Percentiles rank a stretch among this genome's conserved stretches.
Evolutionary conservation across 352 stramenopile genomes (phyloP).

Genomic region (Nothophytophthora sp.): DNA sequence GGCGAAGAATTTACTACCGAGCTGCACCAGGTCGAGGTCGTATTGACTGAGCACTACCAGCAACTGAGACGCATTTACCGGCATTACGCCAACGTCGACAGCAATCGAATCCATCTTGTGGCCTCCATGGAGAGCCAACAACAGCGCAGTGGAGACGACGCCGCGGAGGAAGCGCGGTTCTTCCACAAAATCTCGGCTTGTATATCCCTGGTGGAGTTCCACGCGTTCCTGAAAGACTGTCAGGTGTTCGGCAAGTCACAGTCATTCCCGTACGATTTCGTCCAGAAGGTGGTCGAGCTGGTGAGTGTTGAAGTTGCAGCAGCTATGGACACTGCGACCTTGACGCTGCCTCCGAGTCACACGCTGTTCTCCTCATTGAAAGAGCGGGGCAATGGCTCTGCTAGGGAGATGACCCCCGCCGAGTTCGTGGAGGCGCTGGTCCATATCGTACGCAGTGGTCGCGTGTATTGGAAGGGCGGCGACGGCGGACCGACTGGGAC

Average conservation of each 20-base stretch:
- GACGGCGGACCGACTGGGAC: background rate
- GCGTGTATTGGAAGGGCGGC: slow-evolving; percentile 20
- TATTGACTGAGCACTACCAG: slow-evolving; percentile 48
- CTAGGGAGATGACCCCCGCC: slow-evolving; percentile 55
- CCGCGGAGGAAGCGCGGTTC: slow-evolving; percentile 51
- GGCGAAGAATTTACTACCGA: slow-evolving; percentile 27
- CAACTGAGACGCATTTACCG: slow-evolving; percentile 50
- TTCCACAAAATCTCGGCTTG: slow-evolving; percentile 66
- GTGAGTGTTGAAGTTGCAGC: slow-evolving; percentile 44
- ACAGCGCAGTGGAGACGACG: slow-evolving; percentile 2
- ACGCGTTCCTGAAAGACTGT: slow-evolving; percentile 68
- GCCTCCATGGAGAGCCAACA: background rate
- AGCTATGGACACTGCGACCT: slow-evolving; percentile 18
- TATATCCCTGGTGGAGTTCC: slow-evolving; percentile 71
- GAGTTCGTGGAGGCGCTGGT: slow-evolving; percentile 74
- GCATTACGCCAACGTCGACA: slow-evolving; percentile 58
- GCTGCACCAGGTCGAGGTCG: slow-evolving; percentile 33
- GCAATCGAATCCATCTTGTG: slow-evolving; percentile 1
- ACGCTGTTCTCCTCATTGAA: slow-evolving; percentile 20
- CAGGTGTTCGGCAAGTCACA: slow-evolving; percentile 50
- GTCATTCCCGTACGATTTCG: slow-evolving; percentile 61
- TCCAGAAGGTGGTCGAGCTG: slow-evolving; percentile 55
- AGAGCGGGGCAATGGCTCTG: background rate
- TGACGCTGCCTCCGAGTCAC: slow-evolving; percentile 17
- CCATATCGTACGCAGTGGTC: slow-evolving; percentile 47